A percentile compares a stretch with the other conserved stretches of the same genome.
Evolutionary conservation across 2,329 filamentous ascomycete species (phyloP).

Genomic region (Blumeria graminis): DNA sequence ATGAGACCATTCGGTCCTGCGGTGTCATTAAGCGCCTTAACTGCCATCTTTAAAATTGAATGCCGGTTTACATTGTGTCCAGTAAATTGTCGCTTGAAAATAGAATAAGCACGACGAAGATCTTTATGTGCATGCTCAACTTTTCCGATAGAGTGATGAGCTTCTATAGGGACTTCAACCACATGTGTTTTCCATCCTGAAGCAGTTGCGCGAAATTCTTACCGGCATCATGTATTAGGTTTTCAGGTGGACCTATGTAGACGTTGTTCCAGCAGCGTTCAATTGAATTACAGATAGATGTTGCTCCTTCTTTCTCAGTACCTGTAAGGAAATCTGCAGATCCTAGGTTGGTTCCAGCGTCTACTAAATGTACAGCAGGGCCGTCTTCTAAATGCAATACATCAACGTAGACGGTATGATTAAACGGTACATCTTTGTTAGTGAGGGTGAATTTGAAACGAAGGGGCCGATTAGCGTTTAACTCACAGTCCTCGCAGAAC

Average conservation of each 20-base stretch:
- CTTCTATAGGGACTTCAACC: not conserved
- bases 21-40: not conserved
- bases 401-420: no score
- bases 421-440: not conserved
- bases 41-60: no score
- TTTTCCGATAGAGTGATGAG: not conserved
- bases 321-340: no score
- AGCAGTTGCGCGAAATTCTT: not conserved
- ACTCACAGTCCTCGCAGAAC: not conserved
- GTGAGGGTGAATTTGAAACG: not conserved
- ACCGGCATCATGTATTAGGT: not conserved
- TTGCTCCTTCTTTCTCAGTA: no score
- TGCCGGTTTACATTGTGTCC: no score
- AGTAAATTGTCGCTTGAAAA: no score
- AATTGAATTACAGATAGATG: no score
- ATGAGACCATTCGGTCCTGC: not conserved
- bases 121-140: not conserved
- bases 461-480: not conserved
- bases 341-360: no score
- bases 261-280: slow-evolving; percentile 1
- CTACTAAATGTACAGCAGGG: no score
- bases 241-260: slow-evolving; percentile 3
- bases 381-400: no score
- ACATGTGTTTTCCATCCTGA: not conserved
- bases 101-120: no score